Evolutionary conservation across 2,329 filamentous ascomycete species (phyloP).

Genomic region (Diaporthe helianthi): DNA sequence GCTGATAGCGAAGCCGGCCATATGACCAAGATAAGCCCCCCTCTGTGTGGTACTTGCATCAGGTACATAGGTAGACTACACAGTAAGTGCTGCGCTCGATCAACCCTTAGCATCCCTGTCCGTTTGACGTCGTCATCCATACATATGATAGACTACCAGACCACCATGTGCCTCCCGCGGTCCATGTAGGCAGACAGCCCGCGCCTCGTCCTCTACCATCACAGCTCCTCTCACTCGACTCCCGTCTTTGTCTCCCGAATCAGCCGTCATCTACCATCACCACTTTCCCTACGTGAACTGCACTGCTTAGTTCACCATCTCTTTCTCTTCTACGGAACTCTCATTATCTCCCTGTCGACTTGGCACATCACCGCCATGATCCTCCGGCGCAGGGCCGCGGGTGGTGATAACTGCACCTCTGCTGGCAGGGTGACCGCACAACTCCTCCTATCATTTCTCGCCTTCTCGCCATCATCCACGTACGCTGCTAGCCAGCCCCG

Average conservation of each 20-base stretch:
- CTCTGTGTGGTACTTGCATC: not conserved
- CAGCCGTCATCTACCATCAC: not conserved
- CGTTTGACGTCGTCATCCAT: conserved; percentile 22
- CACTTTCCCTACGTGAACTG: not conserved
- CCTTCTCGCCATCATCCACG: conserved; percentile 56
- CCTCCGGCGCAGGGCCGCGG: conserved; percentile 39
- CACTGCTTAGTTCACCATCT: not conserved
- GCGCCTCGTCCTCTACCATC: not conserved
- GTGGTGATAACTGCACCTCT: conserved; percentile 55
- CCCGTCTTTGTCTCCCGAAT: not conserved
- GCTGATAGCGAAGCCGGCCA: not conserved
- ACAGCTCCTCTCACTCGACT: conserved; percentile 1
- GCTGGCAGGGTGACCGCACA: conserved; percentile 68
- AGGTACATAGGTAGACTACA: not conserved
- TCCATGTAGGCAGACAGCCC: conserved; percentile 2
- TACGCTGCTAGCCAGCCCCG: conserved; percentile 41
- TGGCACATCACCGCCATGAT: conserved; percentile 39
- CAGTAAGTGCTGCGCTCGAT: not conserved
- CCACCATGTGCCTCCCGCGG: conserved; percentile 7
- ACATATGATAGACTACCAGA: conserved; percentile 5
- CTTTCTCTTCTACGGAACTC: not conserved
- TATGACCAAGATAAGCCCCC: conserved; percentile 18
- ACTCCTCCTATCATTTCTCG: conserved; percentile 71
- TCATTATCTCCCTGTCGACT: not conserved
- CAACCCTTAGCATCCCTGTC: conserved; percentile 11